phyloP scores from a whole-genome alignment of 208 protist species.

The Leishmania martiniquensis region DNA sequence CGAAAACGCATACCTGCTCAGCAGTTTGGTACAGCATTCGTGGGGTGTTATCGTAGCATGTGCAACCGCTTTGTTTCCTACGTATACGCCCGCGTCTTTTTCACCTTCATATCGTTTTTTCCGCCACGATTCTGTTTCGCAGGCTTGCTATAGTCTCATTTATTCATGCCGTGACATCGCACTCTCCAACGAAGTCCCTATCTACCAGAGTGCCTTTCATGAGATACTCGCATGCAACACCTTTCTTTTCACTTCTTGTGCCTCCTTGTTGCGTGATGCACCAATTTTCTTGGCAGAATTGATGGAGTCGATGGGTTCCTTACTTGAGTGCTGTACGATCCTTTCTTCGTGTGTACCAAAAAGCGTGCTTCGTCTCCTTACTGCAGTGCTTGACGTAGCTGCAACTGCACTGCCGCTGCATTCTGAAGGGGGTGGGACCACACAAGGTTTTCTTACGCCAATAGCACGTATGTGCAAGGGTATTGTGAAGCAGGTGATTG shows the following conservation, averaged over 20 bases:
- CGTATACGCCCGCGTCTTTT: not conserved
- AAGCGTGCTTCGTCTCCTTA: conserved; percentile 13
- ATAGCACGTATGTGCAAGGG: conserved; percentile 5
- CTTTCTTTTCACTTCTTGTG: conserved; percentile 5
- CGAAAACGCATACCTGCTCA: conserved; percentile 2
- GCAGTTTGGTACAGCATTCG: conserved; percentile 14
- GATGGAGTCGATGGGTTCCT: not conserved
- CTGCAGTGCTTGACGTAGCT: not conserved
- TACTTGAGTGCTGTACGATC: conserved; percentile 17
- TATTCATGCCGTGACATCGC: conserved; percentile 17
- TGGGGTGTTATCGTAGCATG: conserved; percentile 22
- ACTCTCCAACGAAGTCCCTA: conserved; percentile 23
- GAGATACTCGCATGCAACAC: conserved; percentile 23
- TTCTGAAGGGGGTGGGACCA: not conserved
- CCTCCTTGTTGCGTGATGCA: not conserved
- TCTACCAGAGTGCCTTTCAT: conserved; percentile 22
- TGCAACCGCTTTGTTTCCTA: conserved; percentile 1
- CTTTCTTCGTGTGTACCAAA: conserved; percentile 24
- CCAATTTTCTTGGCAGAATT: conserved; percentile 25
- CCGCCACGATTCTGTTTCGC: conserved; percentile 13
- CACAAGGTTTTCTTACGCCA: not conserved
- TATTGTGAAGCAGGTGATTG: conserved; percentile 13
- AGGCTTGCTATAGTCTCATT: conserved; percentile 9
- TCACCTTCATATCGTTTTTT: conserved; percentile 17
- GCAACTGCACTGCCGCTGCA: not conserved